Percentiles rank a stretch among this genome's conserved stretches.
phyloP scores from a whole-genome alignment of 2,329 filamentous ascomycete genomes.

The Cladorrhinum sp. region DNA sequence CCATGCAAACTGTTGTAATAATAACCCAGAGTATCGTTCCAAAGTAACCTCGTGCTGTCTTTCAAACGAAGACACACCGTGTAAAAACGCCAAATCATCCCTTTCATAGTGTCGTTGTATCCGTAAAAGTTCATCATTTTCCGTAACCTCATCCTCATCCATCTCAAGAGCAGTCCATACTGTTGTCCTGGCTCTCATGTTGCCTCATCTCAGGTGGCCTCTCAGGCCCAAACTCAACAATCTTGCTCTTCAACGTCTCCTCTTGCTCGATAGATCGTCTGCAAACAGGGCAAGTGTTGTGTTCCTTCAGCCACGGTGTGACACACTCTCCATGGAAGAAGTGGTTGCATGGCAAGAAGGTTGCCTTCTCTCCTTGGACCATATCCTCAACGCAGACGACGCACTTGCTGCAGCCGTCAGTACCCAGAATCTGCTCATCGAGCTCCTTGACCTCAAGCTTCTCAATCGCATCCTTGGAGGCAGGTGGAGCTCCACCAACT shows the following conservation, averaged over 20 bases:
- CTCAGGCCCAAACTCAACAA: background rate
- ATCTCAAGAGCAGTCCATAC: background rate
- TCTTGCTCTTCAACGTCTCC: slow-evolving; percentile 1
- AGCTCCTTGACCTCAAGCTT: slow-evolving; percentile 19
- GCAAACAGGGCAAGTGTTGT: slow-evolving; percentile 25
- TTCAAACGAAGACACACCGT: too few species aligned
- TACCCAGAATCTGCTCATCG: slow-evolving; percentile 20
- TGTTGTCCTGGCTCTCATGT: background rate
- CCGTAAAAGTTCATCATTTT: background rate
- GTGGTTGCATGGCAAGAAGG: slow-evolving; percentile 23
- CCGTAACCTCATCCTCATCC: background rate
- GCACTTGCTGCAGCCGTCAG: slow-evolving; percentile 12
- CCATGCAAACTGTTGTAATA: background rate
- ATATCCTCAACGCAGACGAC: slow-evolving; percentile 21
- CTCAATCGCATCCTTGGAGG: slow-evolving; percentile 21
- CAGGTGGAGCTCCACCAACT: slow-evolving; percentile 21
- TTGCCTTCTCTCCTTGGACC: slow-evolving; percentile 18
- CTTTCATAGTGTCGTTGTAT: background rate
- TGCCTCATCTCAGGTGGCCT: background rate
- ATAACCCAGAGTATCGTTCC: too few species aligned
- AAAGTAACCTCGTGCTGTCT: too few species aligned
- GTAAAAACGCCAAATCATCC: background rate
- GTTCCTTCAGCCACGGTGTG: slow-evolving; percentile 22
- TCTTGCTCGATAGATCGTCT: slow-evolving; percentile 21
- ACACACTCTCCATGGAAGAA: slow-evolving; percentile 26